Evolutionary conservation across 2,329 filamentous ascomycete genomes (phyloP).

Genomic region (Verticillium alfalfae): DNA sequence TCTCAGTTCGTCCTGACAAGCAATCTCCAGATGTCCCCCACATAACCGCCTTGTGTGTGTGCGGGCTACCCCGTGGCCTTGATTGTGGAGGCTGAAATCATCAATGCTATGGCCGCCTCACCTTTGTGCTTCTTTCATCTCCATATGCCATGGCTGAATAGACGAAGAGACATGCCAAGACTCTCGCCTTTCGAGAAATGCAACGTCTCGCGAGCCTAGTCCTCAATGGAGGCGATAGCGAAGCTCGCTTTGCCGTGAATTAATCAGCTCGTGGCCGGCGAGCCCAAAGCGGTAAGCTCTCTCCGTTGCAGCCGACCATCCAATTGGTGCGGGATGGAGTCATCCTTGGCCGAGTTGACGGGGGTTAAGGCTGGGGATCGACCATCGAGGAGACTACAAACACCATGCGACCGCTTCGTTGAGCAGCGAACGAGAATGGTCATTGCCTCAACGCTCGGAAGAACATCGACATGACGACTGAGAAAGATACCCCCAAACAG

Average conservation of each 20-base stretch:
- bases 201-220: neutral
- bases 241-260: too few species aligned
- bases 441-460: neutral
- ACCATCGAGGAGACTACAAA: neutral
- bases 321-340: neutral
- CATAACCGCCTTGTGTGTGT: too few species aligned
- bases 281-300: neutral
- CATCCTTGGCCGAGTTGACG: neutral
- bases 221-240: too few species aligned
- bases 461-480: neutral
- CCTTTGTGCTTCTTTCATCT: too few species aligned
- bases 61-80: too few species aligned
- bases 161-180: too few species aligned
- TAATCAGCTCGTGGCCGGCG: neutral
- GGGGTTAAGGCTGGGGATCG: too few species aligned
- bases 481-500: neutral
- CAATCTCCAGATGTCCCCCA: too few species aligned
- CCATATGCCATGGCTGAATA: too few species aligned
- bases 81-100: too few species aligned
- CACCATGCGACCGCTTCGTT: neutral
- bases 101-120: too few species aligned
- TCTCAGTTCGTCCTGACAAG: too few species aligned
- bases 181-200: neutral
- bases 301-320: neutral
- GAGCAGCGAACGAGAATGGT: neutral